These are phyloP conservation scores for Nannizzia gypsea DNA, from an alignment of 2,329 filamentous ascomycete genomes.

Conservation along the genomic window DNA sequence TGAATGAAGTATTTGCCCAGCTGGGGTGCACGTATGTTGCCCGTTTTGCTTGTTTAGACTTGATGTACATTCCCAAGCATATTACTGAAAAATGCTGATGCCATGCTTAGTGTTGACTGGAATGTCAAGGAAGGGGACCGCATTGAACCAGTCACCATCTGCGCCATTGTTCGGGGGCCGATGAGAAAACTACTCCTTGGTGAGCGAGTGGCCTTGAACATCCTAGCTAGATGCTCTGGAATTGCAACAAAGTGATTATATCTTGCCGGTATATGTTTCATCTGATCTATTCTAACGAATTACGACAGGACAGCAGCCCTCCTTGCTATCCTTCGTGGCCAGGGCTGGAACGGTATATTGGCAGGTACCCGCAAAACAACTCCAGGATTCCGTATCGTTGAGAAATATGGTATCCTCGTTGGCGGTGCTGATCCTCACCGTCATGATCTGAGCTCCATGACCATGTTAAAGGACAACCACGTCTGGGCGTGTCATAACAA, in stretches of 20 bases:
- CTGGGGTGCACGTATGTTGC: conserved; percentile 59
- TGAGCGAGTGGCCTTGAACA: conserved; percentile 85
- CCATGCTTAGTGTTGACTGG: conserved; percentile 59
- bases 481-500: conserved; percentile 68
- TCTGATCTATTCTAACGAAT: conserved; percentile 12
- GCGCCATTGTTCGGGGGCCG: conserved; percentile 77
- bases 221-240: conserved; percentile 79
- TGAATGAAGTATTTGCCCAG: conserved; percentile 84
- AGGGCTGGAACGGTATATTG: conserved; percentile 71
- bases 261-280: not conserved
- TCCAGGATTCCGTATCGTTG: conserved; percentile 84
- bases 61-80: not conserved
- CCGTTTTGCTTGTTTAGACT: not conserved
- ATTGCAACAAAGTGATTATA: conserved; percentile 56
- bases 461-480: conserved; percentile 99
- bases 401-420: conserved; percentile 96
- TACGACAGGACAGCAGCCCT: conserved; percentile 33
- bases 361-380: conserved; percentile 96
- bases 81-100: conserved; percentile 1
- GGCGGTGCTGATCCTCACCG: conserved; percentile 86
- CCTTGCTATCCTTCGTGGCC: conserved; percentile 41
- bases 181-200: conserved; percentile 76
- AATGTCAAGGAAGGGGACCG: conserved; percentile 61
- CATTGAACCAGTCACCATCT: conserved; percentile 51
- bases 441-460: conserved; percentile 86